These are phyloP conservation scores for Aspergillus cristatus DNA, from an alignment of 495 filamentous ascomycete genomes.

Conservation along the genomic window DNA sequence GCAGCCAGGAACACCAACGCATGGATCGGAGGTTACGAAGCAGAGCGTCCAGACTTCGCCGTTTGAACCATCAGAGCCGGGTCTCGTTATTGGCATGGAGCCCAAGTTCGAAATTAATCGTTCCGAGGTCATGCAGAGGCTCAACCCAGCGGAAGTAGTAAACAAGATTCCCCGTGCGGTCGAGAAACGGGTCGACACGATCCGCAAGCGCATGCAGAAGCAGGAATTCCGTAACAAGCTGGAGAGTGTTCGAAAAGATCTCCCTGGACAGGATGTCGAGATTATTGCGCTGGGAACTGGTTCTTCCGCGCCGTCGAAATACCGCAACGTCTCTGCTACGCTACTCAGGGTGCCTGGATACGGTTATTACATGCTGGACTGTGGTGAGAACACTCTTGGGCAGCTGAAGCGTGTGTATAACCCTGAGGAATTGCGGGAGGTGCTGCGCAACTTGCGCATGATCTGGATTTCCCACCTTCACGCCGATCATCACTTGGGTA, in stretches of 20 bases:
- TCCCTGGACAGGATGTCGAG: conserved; percentile 66
- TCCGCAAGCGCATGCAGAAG: conserved; percentile 19
- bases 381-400: conserved; percentile 89
- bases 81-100: conserved; percentile 52
- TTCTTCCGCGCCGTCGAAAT: conserved; percentile 78
- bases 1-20: conserved; percentile 14
- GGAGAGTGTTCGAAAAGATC: conserved; percentile 33
- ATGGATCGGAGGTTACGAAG: conserved; percentile 6
- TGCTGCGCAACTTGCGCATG: conserved; percentile 67
- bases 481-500: conserved; percentile 93
- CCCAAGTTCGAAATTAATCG: conserved; percentile 50
- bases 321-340: conserved; percentile 89
- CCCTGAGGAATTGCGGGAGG: conserved; percentile 48
- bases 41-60: conserved; percentile 8
- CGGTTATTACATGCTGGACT: conserved; percentile 82
- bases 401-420: conserved; percentile 70
- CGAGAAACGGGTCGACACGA: conserved; percentile 20
- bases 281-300: conserved; percentile 85
- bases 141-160: conserved; percentile 40
- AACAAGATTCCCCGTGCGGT: conserved; percentile 38
- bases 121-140: conserved; percentile 34
- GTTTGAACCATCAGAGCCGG: conserved; percentile 34
- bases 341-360: conserved; percentile 72
- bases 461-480: conserved; percentile 96
- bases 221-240: conserved; percentile 22